phyloP scores from a whole-genome alignment of 2,329 filamentous ascomycete genomes.

The Pseudogymnoascus pannorum region DNA sequence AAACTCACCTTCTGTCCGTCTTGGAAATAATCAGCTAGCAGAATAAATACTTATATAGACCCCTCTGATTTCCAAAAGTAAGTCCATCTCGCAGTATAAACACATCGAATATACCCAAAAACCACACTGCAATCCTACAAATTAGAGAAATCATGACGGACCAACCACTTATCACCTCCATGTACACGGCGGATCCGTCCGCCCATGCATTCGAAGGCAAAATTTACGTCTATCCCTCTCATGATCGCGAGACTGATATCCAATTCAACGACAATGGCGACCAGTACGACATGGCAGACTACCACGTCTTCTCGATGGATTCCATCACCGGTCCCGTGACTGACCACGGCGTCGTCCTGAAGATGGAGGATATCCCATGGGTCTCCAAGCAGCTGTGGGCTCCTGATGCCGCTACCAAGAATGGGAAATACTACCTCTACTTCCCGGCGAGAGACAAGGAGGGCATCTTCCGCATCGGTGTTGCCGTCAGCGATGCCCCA shows the following conservation, averaged over 20 bases:
- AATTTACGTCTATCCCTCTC: slow-evolving; percentile 74
- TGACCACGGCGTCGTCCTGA: slow-evolving; percentile 66
- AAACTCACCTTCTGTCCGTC: slow-evolving; percentile 4
- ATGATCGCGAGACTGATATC: slow-evolving; percentile 70
- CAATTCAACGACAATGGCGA: slow-evolving; percentile 76
- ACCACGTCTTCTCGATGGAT: slow-evolving; percentile 64
- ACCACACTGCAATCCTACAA: background rate
- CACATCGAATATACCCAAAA: background rate
- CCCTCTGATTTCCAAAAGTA: background rate
- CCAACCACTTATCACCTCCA: slow-evolving; percentile 60
- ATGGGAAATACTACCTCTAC: slow-evolving; percentile 68
- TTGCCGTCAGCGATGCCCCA: slow-evolving; percentile 56
- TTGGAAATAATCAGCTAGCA: background rate
- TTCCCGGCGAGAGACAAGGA: slow-evolving; percentile 68
- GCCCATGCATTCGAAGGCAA: slow-evolving; percentile 71
- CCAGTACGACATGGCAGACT: slow-evolving; percentile 73
- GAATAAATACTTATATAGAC: background rate
- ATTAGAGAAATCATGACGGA: background rate
- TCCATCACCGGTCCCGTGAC: slow-evolving; percentile 51
- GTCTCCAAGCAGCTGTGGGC: slow-evolving; percentile 75
- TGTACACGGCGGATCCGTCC: slow-evolving; percentile 75
- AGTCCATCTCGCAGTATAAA: background rate
- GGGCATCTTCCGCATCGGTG: slow-evolving; percentile 66
- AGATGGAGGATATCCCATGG: slow-evolving; percentile 63
- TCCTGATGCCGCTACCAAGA: slow-evolving; percentile 62